Evolutionary conservation across 305 asterid species (phyloP).

Genomic region (Ajuga reptans): DNA sequence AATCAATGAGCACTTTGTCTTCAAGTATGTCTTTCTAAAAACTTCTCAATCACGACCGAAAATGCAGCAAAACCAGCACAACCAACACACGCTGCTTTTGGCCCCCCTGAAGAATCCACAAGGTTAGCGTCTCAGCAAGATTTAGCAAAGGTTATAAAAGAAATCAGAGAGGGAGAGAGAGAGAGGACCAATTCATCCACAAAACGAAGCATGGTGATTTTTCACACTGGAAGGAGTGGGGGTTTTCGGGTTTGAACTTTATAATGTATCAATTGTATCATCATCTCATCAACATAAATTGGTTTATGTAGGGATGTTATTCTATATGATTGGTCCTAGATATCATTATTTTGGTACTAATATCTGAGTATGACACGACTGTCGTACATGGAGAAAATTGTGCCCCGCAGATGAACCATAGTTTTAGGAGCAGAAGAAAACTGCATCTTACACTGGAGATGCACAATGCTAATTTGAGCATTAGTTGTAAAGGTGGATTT

Average conservation of each 20-base stretch:
- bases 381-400: background rate
- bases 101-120: constrained; percentile 55
- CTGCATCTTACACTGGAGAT: background rate
- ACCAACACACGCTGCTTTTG: constrained; percentile 85
- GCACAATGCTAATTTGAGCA: background rate
- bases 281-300: background rate
- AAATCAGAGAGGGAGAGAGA: background rate
- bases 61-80: constrained; percentile 83
- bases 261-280: background rate
- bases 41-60: constrained; percentile 66
- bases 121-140: background rate
- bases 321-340: background rate
- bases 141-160: background rate
- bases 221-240: background rate
- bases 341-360: background rate
- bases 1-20: constrained; percentile 3
- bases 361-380: background rate
- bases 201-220: background rate
- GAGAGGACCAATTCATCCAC: background rate
- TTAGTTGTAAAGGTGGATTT: background rate
- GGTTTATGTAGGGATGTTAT: background rate
- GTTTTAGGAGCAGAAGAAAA: background rate
- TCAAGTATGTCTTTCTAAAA: constrained; percentile 51
- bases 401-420: background rate
- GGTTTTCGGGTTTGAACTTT: background rate